Percentiles rank a stretch among this genome's conserved stretches.
Evolutionary conservation across 192 early-diverging fungal species (phyloP).

Genomic region (Diversispora epigaea): DNA sequence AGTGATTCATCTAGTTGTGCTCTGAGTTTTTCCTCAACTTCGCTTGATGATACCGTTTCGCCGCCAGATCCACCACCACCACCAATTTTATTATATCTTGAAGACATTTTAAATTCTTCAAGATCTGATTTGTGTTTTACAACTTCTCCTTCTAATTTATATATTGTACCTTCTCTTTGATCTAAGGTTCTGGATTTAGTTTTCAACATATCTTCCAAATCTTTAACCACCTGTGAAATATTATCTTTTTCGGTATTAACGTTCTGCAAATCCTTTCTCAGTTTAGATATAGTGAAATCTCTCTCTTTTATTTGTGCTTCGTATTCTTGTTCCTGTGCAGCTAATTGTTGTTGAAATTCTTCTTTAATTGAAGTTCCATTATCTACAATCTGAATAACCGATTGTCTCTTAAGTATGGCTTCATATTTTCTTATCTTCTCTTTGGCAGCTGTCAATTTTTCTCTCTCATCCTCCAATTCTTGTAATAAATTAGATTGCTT

Average conservation of each 20-base stretch:
- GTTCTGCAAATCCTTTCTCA: background rate
- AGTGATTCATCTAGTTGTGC: slow-evolving; percentile 23
- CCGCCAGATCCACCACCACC: background rate
- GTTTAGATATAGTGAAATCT: slow-evolving; percentile 22
- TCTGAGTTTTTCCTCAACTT: background rate
- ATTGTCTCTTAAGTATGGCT: slow-evolving; percentile 40
- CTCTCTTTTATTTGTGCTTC: slow-evolving; percentile 36
- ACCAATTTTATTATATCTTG: slow-evolving; percentile 1
- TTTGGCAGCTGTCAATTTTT: slow-evolving; percentile 28
- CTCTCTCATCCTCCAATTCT: slow-evolving; percentile 38
- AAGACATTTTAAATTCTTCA: background rate
- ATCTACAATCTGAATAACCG: slow-evolving; percentile 42
- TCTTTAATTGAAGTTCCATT: slow-evolving; percentile 30
- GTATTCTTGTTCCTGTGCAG: slow-evolving; percentile 29
- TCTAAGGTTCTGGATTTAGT: slow-evolving; percentile 42
- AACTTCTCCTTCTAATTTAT: slow-evolving; percentile 35
- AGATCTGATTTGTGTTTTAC: slow-evolving; percentile 15
- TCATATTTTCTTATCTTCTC: slow-evolving; percentile 44
- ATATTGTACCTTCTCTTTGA: slow-evolving; percentile 38
- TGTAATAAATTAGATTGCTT: slow-evolving; percentile 33
- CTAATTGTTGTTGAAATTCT: slow-evolving; percentile 35
- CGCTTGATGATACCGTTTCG: background rate
- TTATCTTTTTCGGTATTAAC: slow-evolving; percentile 21
- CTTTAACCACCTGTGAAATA: background rate
- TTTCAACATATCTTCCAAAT: slow-evolving; percentile 39